Evolutionary conservation across 1,284 basidiomycete genomes (phyloP).

Genomic region (Cutaneotrichosporon dermatis): DNA sequence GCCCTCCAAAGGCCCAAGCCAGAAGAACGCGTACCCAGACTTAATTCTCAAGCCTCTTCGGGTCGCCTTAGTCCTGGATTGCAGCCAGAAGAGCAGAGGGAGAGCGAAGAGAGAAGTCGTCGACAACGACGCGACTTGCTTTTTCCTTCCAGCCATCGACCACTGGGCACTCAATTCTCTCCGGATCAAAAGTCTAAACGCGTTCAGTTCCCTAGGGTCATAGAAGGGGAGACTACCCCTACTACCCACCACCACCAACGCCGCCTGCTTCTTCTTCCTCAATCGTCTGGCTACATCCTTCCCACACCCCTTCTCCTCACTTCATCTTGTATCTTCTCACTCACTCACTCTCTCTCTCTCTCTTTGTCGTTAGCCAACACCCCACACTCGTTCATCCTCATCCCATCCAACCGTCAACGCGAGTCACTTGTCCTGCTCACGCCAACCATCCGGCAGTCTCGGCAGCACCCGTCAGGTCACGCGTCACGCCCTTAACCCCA

Average conservation of each 20-base stretch:
- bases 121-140: not conserved
- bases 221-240: no score
- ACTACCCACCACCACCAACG: not conserved
- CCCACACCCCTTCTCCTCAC: not conserved
- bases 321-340: not conserved
- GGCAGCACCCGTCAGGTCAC: not conserved
- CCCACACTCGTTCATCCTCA: not conserved
- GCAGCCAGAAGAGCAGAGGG: no score
- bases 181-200: no score
- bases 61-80: no score
- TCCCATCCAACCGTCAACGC: not conserved
- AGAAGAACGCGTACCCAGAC: not conserved
- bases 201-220: no score
- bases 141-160: not conserved
- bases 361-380: not conserved
- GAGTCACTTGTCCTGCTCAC: no score
- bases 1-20: not conserved
- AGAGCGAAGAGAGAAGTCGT: no score
- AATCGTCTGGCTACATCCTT: not conserved
- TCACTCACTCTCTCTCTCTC: not conserved
- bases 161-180: not conserved
- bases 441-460: not conserved
- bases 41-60: no score
- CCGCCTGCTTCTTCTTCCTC: not conserved
- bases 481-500: not conserved